Conservation (phyloP, 768 basidiomycete genomes). For the Tremella mesenterica region DNA sequence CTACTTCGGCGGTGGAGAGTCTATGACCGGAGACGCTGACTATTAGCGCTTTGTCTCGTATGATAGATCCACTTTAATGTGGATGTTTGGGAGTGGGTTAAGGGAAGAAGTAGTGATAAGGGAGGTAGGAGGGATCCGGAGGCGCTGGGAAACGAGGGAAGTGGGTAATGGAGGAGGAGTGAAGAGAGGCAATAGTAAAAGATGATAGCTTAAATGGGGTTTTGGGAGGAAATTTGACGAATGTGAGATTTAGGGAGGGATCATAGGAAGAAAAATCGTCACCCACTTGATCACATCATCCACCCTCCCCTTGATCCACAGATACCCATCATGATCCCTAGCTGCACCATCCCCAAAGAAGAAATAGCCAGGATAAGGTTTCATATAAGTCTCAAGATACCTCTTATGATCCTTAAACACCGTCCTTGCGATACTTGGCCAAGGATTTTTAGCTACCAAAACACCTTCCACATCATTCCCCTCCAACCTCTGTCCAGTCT, state of each 20-base stretch:
- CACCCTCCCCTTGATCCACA: conserved; percentile 96
- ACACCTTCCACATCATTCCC: conserved; percentile 87
- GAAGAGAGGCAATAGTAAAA: no score
- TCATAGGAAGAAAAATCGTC: no score
- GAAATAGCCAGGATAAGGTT: conserved; percentile 81
- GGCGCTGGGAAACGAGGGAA: no score
- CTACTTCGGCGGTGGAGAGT: conserved; percentile 93
- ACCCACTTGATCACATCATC: conserved; percentile 84
- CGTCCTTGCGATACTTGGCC: conserved; percentile 92
- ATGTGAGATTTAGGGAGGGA: no score
- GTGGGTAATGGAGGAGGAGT: no score
- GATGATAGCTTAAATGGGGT: no score
- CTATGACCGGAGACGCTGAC: conserved; percentile 78
- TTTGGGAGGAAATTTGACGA: no score
- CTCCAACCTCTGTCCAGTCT: conserved; percentile 59
- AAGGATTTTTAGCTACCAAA: conserved; percentile 71
- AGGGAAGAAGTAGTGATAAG: no score
- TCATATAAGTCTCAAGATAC: conserved; percentile 69
- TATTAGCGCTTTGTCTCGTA: neutral
- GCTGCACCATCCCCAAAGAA: conserved; percentile 98
- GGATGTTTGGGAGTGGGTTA: no score
- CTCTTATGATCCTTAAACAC: conserved; percentile 87
- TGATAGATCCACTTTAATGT: neutral
- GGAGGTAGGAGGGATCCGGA: no score
- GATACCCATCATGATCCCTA: conserved; percentile 88